These are phyloP conservation scores for Dryas drummondii DNA, from an alignment of 306 rosid species.

Conservation along the genomic window DNA sequence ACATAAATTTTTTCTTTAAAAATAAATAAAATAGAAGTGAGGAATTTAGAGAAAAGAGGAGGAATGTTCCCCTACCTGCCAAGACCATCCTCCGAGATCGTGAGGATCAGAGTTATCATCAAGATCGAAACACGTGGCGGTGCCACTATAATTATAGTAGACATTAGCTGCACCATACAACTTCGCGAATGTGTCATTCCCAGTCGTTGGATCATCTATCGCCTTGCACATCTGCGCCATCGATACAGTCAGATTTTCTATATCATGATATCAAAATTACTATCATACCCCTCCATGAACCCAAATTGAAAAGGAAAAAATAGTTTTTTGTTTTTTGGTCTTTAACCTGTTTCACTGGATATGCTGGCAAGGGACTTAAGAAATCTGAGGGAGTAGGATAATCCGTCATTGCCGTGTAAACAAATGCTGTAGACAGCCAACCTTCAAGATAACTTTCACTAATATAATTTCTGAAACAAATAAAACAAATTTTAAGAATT, in stretches of 20 bases:
- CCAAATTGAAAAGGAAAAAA: too few species aligned
- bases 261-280: background rate
- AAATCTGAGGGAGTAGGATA: conserved; percentile 89
- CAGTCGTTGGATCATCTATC: conserved; percentile 43
- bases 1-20: too few species aligned
- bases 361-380: conserved; percentile 67
- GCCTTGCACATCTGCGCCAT: conserved; percentile 73
- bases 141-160: conserved; percentile 60
- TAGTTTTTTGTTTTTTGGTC: too few species aligned
- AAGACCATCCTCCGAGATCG: conserved; percentile 66
- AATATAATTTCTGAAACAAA: conserved; percentile 28
- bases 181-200: conserved; percentile 49
- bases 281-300: background rate
- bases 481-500: background rate
- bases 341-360: conserved; percentile 73
- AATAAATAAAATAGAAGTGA: too few species aligned
- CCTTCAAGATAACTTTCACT: conserved; percentile 14
- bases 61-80: conserved; percentile 58
- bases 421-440: conserved; percentile 51
- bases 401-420: conserved; percentile 77
- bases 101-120: conserved; percentile 75
- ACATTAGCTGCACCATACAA: conserved; percentile 67
- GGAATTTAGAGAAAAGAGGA: background rate
- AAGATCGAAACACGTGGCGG: conserved; percentile 55
- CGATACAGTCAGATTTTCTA: background rate